A percentile compares a stretch with the other conserved stretches of the same genome.
phyloP scores from a whole-genome alignment of 2,329 filamentous ascomycete genomes.

The Fusarium humuli region DNA sequence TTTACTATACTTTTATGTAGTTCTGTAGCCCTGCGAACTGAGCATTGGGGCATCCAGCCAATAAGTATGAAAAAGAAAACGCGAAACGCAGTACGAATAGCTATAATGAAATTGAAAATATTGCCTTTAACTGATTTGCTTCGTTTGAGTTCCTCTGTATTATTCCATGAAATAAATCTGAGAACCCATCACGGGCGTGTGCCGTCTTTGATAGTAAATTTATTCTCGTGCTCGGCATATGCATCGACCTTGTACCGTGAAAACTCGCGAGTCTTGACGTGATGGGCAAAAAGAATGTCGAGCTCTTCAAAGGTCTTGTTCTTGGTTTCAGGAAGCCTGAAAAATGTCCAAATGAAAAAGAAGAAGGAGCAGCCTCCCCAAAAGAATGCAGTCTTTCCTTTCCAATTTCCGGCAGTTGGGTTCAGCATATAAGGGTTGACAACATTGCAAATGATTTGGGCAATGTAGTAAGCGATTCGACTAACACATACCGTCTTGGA shows the following conservation, averaged over 20 bases:
- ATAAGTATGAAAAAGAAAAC: background rate
- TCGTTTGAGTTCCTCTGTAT: background rate
- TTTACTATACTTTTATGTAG: background rate
- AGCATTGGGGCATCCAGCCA: background rate
- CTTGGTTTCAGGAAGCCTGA: conserved; percentile 63
- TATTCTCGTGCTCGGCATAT: conserved; percentile 24
- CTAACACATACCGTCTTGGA: conserved; percentile 55
- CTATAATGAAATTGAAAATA: background rate
- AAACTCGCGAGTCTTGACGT: conserved; percentile 55
- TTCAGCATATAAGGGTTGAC: conserved; percentile 47
- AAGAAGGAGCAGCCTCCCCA: conserved; percentile 52
- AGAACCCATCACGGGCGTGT: background rate
- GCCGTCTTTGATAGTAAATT: conserved; percentile 2
- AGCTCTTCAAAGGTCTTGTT: conserved; percentile 62
- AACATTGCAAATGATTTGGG: conserved; percentile 43
- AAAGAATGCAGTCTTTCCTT: conserved; percentile 54
- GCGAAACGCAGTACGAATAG: background rate
- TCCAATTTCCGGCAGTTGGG: conserved; percentile 46
- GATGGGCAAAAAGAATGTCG: conserved; percentile 63
- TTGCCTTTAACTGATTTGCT: background rate
- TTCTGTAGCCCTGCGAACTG: background rate
- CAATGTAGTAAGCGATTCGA: conserved; percentile 44
- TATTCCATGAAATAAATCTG: background rate
- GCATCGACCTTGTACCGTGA: conserved; percentile 50
- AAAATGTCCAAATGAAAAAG: conserved; percentile 61